These are phyloP conservation scores for Piper betle DNA, from an alignment of 164 flowering plant species.

Conservation along the genomic window DNA sequence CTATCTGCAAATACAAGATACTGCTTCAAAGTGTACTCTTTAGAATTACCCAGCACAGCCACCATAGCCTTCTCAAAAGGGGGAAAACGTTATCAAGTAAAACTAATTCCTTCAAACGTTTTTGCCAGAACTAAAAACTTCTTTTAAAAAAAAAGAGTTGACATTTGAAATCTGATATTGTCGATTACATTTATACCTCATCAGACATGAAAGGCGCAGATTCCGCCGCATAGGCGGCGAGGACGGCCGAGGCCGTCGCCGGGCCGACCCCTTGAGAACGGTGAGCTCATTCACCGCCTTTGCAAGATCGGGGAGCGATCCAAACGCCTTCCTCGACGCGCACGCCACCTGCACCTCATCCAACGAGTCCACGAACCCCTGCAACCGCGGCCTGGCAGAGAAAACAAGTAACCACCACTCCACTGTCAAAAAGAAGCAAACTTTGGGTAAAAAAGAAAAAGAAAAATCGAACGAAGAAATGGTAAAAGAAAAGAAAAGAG, in stretches of 20 bases:
- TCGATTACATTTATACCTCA: constrained; percentile 33
- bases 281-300: constrained; percentile 57
- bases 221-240: constrained; percentile 71
- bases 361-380: constrained; percentile 53
- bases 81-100: background rate
- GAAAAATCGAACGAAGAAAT: too few species aligned
- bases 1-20: constrained; percentile 45
- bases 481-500: too few species aligned
- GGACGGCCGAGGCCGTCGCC: constrained; percentile 81
- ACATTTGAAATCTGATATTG: background rate
- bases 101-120: background rate
- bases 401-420: background rate
- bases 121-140: too few species aligned
- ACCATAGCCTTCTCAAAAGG: constrained; percentile 50
- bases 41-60: constrained; percentile 56
- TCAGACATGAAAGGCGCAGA: constrained; percentile 88
- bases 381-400: constrained; percentile 45
- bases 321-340: constrained; percentile 61
- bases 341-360: constrained; percentile 48
- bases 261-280: constrained; percentile 76
- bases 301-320: constrained; percentile 53
- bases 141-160: too few species aligned
- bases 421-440: background rate
- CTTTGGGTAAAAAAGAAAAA: too few species aligned
- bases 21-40: constrained; percentile 70